Evolutionary conservation across 441 rosid genomes (phyloP), one percentile per base, ranked within the genome.

Genomic region (Croton setiger): DNA sequence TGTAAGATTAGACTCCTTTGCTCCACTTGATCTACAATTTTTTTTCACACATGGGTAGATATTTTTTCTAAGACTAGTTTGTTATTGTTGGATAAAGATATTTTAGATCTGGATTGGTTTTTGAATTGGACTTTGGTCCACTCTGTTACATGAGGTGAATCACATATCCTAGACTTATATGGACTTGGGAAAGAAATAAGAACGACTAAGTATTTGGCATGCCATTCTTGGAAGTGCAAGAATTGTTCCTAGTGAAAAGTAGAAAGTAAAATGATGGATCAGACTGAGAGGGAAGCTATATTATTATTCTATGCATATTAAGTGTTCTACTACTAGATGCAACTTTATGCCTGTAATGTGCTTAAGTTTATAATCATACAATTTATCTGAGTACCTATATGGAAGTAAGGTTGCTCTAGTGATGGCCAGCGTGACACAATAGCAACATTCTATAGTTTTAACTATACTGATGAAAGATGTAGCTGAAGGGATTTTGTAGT

Each of bases 1-100:
- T 91, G 98, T 94, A 80, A 92, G 97, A 84, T 55, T 59, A 63
- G 21, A 7, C 23, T 23, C 62, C 44, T 49, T 63, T 75, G 43
- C 48, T 63, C 37, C 21, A 64, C 14, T 44, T 43, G 14, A 39
- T 36, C 27, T 70, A 63, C 52, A 57, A 35, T 59, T 17, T 9
- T 13, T 23, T 33, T 64, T 31, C 15, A 10, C 23, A 31, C 11
- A 39, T 39, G 10, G 43, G 43, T 39, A 39, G 7, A 39, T 39
- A 39, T 39, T 4, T 27, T 27, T 27, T 27, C 31, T 27, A 27
- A 27, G 31, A 27, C 31, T 27, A 27, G 31, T 27, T 27, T 27
- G 31, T 27, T 27, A 27, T 27, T 27, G 31, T 33, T 37, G 15
- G 21, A n/a, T 36, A 9, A 8, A n/a, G 3, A 1, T 37, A 36